Evolutionary conservation across 2,329 filamentous ascomycete species (phyloP).

Genomic region (Aspergillus piperis): DNA sequence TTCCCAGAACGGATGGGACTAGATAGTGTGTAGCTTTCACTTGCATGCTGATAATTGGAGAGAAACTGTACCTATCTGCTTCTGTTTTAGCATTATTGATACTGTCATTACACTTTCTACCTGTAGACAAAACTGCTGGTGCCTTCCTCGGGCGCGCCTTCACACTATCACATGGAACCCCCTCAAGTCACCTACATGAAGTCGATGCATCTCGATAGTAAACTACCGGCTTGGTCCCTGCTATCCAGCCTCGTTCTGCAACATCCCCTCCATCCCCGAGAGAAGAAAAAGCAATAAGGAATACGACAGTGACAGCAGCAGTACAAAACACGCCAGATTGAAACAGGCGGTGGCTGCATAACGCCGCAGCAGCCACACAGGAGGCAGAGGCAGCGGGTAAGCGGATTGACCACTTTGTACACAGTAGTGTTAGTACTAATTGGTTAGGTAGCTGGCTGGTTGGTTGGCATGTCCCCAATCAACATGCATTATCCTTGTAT

Average conservation of each 20-base stretch:
- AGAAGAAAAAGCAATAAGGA: too few species aligned
- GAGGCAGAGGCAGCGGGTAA: background rate
- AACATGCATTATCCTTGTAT: too few species aligned
- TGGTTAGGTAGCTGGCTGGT: background rate
- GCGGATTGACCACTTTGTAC: background rate
- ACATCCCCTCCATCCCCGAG: too few species aligned
- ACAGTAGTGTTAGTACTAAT: background rate
- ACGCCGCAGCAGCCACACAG: background rate
- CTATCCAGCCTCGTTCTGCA: too few species aligned
- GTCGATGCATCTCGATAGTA: too few species aligned
- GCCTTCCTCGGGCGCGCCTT: background rate
- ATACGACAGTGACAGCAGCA: too few species aligned
- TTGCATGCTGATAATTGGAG: conserved; percentile 15
- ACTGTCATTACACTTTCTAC: background rate
- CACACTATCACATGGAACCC: too few species aligned
- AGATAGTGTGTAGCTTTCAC: conserved; percentile 19
- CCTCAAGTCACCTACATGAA: too few species aligned
- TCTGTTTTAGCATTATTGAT: background rate
- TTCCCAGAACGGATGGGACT: conserved; percentile 11
- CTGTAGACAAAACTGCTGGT: background rate
- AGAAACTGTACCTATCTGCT: conserved; percentile 15
- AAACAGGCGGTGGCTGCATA: too few species aligned
- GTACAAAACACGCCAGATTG: too few species aligned
- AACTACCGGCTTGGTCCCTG: too few species aligned
- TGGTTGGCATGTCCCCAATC: background rate